Base-by-base conservation (phyloP, 352 stramenopile species). In the Aphanomyces invadans region DNA sequence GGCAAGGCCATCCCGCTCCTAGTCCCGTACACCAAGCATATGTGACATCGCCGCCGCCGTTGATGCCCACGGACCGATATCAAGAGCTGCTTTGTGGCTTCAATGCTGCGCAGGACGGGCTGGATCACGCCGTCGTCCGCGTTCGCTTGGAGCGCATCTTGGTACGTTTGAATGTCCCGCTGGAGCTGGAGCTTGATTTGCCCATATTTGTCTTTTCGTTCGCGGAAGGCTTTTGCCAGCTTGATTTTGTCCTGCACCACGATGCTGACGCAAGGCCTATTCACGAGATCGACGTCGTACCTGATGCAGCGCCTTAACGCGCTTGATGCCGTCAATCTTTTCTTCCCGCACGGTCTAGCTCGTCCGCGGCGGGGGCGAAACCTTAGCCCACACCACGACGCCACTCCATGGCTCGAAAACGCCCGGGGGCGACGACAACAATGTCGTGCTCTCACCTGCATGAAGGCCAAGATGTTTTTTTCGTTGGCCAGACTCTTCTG, bases 291-390 rank as follows among this genome's bases (percentile, higher is more conserved):
- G 28, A 33, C 19, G 9, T 25, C n/a, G 5, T 21, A 68, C 60
- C 25, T 88, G 78, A 53, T 96, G 86, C 19, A 97, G 73, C 39
- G 65, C 69, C 62, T 95, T 94, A 62, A 97, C 86, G 32, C 79
- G 86, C 74, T 94, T 95, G 73, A 97, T 83, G 39, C 92, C 86
- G 51, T 89, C 85, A 70, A 95, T 87, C 62, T 97, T 97, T 65
- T 97, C 86, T 57, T 96, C 81, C 70, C 93, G 92, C 42, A 95
- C 83, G 0, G 84, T 92, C 69, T 65, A 60, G 26, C n/a, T n/a
- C n/a, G n/a, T n/a, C n/a, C n/a, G n/a, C n/a, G n/a, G n/a, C n/a
- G n/a, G n/a, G n/a, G n/a, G n/a, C n/a, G n/a, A n/a, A n/a, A n/a
- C n/a, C n/a, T n/a, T n/a, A n/a, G n/a, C n/a, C n/a, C n/a, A n/a